A percentile compares a stretch with the other conserved stretches of the same genome.
These are phyloP conservation scores for Boletus barrowsii DNA, from an alignment of 768 basidiomycete genomes.

Conservation along the genomic window DNA sequence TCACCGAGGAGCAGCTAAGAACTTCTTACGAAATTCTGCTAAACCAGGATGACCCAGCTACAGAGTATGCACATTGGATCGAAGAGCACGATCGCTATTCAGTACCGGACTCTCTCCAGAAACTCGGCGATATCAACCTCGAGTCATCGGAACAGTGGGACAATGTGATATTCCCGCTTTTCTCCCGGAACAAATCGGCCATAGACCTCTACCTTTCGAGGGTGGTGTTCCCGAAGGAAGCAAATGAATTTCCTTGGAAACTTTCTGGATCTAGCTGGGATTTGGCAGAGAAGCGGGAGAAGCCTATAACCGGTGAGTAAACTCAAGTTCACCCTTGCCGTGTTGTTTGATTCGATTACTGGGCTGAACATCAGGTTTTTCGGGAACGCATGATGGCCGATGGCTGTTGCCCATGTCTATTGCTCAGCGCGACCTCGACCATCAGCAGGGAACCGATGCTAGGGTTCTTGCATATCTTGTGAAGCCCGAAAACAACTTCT, in stretches of 20 bases:
- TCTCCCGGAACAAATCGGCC: neutral
- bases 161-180: neutral
- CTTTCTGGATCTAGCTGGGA: neutral
- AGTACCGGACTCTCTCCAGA: no score
- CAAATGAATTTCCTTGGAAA: no score
- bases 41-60: no score
- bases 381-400: slow-evolving; percentile 50
- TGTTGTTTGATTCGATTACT: neutral
- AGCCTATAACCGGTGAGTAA: neutral
- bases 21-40: no score
- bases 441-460: neutral
- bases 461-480: neutral
- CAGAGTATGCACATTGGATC: no score
- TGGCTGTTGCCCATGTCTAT: slow-evolving; percentile 15
- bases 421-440: slow-evolving; percentile 11
- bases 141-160: neutral
- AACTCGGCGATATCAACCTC: neutral
- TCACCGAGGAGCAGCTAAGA: no score
- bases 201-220: neutral
- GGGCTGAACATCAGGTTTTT: slow-evolving; percentile 31
- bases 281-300: neutral
- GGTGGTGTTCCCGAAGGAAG: no score
- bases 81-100: no score
- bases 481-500: no score
- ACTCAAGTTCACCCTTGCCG: no score